Base-by-base conservation (phyloP, 257 asterid genomes). In the Hygrophila difformis region DNA sequence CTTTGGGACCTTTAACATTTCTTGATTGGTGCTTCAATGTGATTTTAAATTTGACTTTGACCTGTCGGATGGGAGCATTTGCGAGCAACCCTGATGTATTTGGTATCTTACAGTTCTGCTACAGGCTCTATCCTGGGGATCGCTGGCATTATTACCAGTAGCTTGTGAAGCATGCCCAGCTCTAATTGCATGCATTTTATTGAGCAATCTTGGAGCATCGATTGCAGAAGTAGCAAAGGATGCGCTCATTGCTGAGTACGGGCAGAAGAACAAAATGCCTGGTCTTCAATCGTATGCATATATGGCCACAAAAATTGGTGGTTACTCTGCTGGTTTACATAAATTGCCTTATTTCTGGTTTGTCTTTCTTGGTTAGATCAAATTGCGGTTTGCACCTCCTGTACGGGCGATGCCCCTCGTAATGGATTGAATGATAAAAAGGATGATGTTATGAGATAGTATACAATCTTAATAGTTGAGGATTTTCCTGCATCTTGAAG, bases 61-160 rank as follows among this genome's bases (percentile, higher is more conserved):
- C 48, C 20, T 0, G 31, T 26, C 5, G 12, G n/a, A 26, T 26
- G 31, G 8, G 17, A 6, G 38, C 22, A 23, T 14, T 12, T 54
- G 22, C 8, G 19, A 34, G 39, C 1, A 18, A 60, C 11, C 38
- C 67, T 70, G 56, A 71, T 39, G 18, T 26, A 19, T 31, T n/a
- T 19, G 36, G 23, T 48, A 15, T 31, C 41, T 60, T 66, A 37
- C 86, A 87, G 95, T 81, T 55, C 12, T 81, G 38, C 62, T 87
- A 71, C 92, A 87, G 93, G 76, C 53, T 31, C 36, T 87, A 5
- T 72, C 97, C 1, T 87, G 97, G 97, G 92, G 81, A 18, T 70
- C 75, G 31, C 66, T 87, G 60, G 91, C 87, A 16, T 62, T 87
- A 33, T 60, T 75, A 55, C 82, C 95, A 0, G 53, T 64, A 52